These are phyloP conservation scores for Penicillium sp. DNA, from an alignment of 2,329 filamentous ascomycete genomes.

Conservation along the genomic window DNA sequence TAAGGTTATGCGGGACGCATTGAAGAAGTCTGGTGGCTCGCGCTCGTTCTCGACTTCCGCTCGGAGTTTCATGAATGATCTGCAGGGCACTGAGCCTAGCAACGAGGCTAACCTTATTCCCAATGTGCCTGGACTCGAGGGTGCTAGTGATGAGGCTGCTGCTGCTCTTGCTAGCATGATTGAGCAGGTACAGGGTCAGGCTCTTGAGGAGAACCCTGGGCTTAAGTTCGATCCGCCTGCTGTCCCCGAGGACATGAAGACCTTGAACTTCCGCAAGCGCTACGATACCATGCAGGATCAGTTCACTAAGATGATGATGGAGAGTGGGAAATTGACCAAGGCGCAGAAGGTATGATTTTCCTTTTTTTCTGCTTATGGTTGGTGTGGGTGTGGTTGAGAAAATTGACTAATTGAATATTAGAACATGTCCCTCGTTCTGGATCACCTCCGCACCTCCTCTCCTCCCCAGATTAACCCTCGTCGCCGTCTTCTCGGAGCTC, in stretches of 20 bases:
- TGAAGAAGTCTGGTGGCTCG: slow-evolving; percentile 48
- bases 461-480: slow-evolving; percentile 72
- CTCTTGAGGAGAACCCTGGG: slow-evolving; percentile 51
- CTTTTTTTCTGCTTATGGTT: not conserved
- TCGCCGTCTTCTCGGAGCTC: slow-evolving; percentile 62
- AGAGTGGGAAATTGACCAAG: slow-evolving; percentile 80
- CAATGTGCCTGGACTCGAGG: not conserved
- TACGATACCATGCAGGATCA: slow-evolving; percentile 85
- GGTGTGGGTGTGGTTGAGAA: not conserved
- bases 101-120: slow-evolving; percentile 7
- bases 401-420: slow-evolving; percentile 38
- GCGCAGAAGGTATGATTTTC: slow-evolving; percentile 73
- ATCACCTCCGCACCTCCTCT: slow-evolving; percentile 76
- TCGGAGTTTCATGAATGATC: slow-evolving; percentile 37
- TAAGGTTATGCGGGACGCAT: slow-evolving; percentile 64
- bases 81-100: slow-evolving; percentile 22
- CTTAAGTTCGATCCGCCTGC: slow-evolving; percentile 75
- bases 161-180: slow-evolving; percentile 41
- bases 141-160: slow-evolving; percentile 31
- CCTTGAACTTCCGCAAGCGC: slow-evolving; percentile 69
- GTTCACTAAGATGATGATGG: slow-evolving; percentile 88
- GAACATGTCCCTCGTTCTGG: slow-evolving; percentile 84
- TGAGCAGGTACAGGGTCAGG: slow-evolving; percentile 33
- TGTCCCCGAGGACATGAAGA: slow-evolving; percentile 57
- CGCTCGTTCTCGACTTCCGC: slow-evolving; percentile 60